Evolutionary conservation across 139 green algal species (phyloP), one percentile per base, ranked within the genome.

Genomic region (Coelastrella sp.): DNA sequence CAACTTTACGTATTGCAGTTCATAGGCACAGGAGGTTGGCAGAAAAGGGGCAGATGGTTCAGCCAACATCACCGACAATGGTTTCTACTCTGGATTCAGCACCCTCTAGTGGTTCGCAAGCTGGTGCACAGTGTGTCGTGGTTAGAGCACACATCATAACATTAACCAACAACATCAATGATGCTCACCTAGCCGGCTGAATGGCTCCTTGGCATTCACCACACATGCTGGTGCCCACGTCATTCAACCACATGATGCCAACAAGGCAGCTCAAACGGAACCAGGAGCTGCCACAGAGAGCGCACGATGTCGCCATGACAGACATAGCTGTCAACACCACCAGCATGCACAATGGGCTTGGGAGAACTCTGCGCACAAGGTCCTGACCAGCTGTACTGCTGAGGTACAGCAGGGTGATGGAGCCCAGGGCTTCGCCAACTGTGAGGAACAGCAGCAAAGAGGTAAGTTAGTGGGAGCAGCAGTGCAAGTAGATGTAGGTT

Each of bases 371-470:
- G 53, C 21, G 53, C 53, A 64, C 21, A 5, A 34, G 53, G 53
- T 2, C 53, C 30, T 64, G 53, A 21, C 53, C 53, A 21, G 71
- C 40, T 37, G 71, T 5, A 5, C 41, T 79, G 71, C 25, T 63
- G n/a, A 32, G 51, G 41, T 50, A 32, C 3, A 30, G 25, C 0
- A 62, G 40, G 40, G 43, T 35, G 3, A 40, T 5, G 0, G 71
- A 63, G 8, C 71, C 71, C 4, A 62, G 3, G 15, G 41, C 71
- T 40, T 79, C 71, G 9, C 71, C 71, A 79, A 41, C 71, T 79
- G 71, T 23, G 48, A 37, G 40, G 35, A 76, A 15, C 35, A 72
- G 30, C 30, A 41, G 30, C 3, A 27, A 40, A 72, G 23, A 41
- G 63, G 63, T 67, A n/a, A 37, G 19, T 13, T 34, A 32, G 8